These are phyloP conservation scores for Psilocybe cyanescens DNA, from an alignment of 768 basidiomycete genomes.

Conservation along the genomic window DNA sequence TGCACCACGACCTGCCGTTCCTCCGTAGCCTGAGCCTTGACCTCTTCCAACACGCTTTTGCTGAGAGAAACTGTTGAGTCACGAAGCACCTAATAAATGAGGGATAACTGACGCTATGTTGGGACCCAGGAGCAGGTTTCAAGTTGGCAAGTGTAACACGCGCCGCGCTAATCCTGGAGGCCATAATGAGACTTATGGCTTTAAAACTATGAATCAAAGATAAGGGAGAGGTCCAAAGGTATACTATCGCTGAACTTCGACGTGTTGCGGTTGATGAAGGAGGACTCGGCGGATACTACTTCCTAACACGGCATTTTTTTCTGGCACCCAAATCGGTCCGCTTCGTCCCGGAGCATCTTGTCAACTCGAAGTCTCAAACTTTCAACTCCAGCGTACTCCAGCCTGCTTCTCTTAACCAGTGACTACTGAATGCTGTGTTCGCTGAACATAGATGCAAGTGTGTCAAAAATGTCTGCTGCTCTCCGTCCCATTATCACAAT, in stretches of 20 bases:
- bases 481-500: conserved; percentile 77
- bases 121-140: conserved; percentile 69
- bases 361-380: no score
- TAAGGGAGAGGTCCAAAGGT: neutral
- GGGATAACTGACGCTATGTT: conserved; percentile 55
- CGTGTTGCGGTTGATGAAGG: neutral
- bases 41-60: conserved; percentile 96
- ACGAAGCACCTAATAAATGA: neutral
- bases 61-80: conserved; percentile 39
- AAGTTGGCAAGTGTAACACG: conserved; percentile 73
- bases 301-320: no score
- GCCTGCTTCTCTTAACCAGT: no score
- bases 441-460: no score
- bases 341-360: neutral
- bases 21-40: conserved; percentile 88
- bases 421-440: no score
- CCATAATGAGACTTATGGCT: conserved; percentile 28
- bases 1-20: conserved; percentile 91
- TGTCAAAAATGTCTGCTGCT: conserved; percentile 33
- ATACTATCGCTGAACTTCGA: neutral
- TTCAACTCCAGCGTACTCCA: no score
- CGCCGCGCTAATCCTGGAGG: conserved; percentile 37
- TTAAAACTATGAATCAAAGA: neutral
- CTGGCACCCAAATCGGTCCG: neutral
- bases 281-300: neutral